Base-by-base conservation (phyloP, 768 basidiomycete species). In the Mycena rosella region DNA sequence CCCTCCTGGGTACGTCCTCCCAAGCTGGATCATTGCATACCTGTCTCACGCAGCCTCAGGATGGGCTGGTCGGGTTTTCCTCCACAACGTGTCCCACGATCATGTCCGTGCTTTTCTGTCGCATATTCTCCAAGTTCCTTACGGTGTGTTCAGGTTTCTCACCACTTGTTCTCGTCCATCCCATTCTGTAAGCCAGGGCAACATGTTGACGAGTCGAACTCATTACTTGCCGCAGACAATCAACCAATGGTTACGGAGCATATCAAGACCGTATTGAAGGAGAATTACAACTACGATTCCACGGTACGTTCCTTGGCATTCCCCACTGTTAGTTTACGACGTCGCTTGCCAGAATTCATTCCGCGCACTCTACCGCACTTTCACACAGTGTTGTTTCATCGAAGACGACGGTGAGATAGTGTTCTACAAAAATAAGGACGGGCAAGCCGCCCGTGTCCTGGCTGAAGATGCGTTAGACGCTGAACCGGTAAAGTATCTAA, bases 201-300 rank as follows among this genome's bases (percentile, higher is more conserved):
- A 60, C 73, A 66, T 64, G 15, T 48, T 42, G 10, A 24, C 62
- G 49, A 63, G 34, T 20, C 7, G 0, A 38, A 32, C 52, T 58
- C 24, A 34, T 52, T 11, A 55, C 30, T 48, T 38, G 29, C 54
- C 22, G 2, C 53, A 88, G 87, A 89, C 73, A 86, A 89, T 72
- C 79, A 84, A 24, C 85, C 85, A 11, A 68, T 78, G 66, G 82
- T 82, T 3, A 86, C 85, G 27, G 79, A 82, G 65, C 81, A 81
- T 15, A 82, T 86, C 63, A 86, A 82, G 67, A 78, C 78, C 2
- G 78, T 89, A 10, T 79, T 90, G 34, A 83, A 82, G 26, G 85
- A 87, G 13, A 80, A 88, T 71, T 89, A 89, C 70, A 86, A 86
- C 63, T 87, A 85, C 63, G 88, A 88, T 70, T 86, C 86, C 1